These are phyloP conservation scores for Microsporum ferrugineum DNA, from an alignment of 2,329 filamentous ascomycete genomes.

Conservation along the genomic window DNA sequence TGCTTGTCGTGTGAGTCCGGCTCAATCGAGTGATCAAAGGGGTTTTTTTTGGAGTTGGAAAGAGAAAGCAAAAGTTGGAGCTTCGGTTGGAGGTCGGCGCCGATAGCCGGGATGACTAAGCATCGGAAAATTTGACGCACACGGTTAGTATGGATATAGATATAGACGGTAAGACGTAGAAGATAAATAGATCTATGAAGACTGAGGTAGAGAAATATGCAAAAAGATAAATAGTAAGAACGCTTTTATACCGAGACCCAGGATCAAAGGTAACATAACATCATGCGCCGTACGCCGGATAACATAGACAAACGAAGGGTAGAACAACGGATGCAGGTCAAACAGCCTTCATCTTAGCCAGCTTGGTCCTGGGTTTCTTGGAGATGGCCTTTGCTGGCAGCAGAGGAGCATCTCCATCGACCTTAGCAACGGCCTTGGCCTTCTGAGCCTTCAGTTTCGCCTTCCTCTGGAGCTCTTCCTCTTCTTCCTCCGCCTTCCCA, in stretches of 20 bases:
- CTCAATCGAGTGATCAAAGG: neutral
- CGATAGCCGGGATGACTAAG: constrained; percentile 3
- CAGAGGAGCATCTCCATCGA: neutral
- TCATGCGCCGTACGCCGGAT: neutral
- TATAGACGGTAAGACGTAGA: neutral
- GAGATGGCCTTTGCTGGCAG: neutral
- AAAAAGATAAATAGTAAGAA: neutral
- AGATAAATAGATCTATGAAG: neutral
- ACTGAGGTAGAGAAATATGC: neutral
- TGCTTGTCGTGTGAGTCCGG: neutral
- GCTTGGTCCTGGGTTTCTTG: neutral
- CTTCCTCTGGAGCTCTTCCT: constrained; percentile 29
- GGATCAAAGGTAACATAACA: neutral
- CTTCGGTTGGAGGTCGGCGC: neutral
- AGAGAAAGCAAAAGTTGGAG: neutral
- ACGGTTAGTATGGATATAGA: neutral
- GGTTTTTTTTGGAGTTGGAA: neutral
- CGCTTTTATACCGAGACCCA: neutral
- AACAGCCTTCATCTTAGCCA: neutral
- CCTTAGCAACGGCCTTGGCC: constrained; percentile 25
- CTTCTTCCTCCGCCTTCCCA: constrained; percentile 30
- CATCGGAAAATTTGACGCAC: neutral
- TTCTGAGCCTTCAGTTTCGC: constrained; percentile 42
- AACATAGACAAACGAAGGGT: neutral
- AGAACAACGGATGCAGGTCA: neutral